Evolutionary conservation across 352 stramenopile species (phyloP), one percentile per base, ranked within the genome.

Genomic region (Phytophthora ramorum): DNA sequence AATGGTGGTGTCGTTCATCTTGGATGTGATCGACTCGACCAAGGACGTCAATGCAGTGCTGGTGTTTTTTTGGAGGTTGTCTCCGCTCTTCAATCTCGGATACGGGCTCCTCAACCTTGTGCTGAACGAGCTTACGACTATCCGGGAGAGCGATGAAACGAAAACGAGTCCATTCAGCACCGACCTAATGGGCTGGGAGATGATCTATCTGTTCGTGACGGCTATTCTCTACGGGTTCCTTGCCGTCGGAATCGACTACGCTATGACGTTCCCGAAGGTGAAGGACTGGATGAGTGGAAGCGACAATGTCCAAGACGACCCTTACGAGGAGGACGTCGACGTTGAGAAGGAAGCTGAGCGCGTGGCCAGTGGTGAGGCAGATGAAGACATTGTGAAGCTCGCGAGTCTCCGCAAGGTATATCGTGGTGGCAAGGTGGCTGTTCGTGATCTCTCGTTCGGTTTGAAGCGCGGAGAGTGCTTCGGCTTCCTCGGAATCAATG

Each of bases 401-500:
- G 47, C 63, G 8, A 54, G 58, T 16, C 58, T 82, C 41, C 71
- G 79, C 9, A 88, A 88, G 17, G 74, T 88, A 9, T 88, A 84
- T 47, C 67, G 56, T 12, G 69, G 69, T 13, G 63, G 63, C 43
- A 97, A 96, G 63, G 82, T 95, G 16, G 93, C 88, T 5, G 85
- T 97, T 49, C 60, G 73, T 20, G 73, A 90, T 38, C 50, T 98
- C 17, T 91, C 82, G 2, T 95, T 97, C 35, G 87, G 82, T 20
- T 58, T 98, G 28, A 73, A 75, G 24, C 72, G 76, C 2, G 93
- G 96, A 22, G 91, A 99, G 54, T 98, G 93, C 56, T 98, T 99
- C 70, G 96, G 96, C 1, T 96, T 98, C 58, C 78, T 99, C 4
- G 96, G 96, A 1, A 96, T 98, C 53, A 98, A 99, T 55, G 95